These are phyloP conservation scores for Fimicolochytrium jonesii DNA, from an alignment of 192 early-diverging fungal genomes.

Conservation along the genomic window DNA sequence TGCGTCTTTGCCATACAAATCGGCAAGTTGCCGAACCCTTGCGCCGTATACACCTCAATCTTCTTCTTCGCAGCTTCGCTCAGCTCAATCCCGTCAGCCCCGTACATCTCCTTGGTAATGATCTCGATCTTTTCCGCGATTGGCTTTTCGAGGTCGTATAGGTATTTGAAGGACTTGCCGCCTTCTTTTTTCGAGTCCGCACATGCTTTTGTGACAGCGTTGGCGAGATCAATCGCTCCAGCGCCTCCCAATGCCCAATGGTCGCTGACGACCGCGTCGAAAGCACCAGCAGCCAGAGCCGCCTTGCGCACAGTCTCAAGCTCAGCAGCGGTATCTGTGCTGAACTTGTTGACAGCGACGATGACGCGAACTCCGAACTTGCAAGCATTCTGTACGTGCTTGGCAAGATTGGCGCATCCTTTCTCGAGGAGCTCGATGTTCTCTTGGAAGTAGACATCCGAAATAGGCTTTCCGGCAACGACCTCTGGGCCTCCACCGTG, in stretches of 20 bases:
- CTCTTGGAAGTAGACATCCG: constrained; percentile 84
- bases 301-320: constrained; percentile 67
- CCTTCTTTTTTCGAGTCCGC: constrained; percentile 4
- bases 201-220: constrained; percentile 78
- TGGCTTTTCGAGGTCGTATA: constrained; percentile 74
- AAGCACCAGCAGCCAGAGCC: constrained; percentile 81
- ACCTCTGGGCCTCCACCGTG: constrained; percentile 96
- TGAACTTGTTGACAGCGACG: constrained; percentile 89
- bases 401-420: constrained; percentile 82
- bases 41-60: constrained; percentile 78
- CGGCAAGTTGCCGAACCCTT: constrained; percentile 84
- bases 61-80: constrained; percentile 82
- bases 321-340: constrained; percentile 82
- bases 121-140: constrained; percentile 91
- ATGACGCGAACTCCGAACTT: constrained; percentile 87
- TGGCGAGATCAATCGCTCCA: constrained; percentile 82
- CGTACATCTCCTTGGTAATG: constrained; percentile 92
- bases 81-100: constrained; percentile 86
- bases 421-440: constrained; percentile 78
- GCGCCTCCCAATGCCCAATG: constrained; percentile 93
- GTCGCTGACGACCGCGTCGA: constrained; percentile 78
- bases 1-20: constrained; percentile 99
- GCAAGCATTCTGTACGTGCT: constrained; percentile 87
- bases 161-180: constrained; percentile 64
- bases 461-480: constrained; percentile 82